phyloP scores from a whole-genome alignment of 2,329 filamentous ascomycete genomes.

The Amauroascus verrucosus region DNA sequence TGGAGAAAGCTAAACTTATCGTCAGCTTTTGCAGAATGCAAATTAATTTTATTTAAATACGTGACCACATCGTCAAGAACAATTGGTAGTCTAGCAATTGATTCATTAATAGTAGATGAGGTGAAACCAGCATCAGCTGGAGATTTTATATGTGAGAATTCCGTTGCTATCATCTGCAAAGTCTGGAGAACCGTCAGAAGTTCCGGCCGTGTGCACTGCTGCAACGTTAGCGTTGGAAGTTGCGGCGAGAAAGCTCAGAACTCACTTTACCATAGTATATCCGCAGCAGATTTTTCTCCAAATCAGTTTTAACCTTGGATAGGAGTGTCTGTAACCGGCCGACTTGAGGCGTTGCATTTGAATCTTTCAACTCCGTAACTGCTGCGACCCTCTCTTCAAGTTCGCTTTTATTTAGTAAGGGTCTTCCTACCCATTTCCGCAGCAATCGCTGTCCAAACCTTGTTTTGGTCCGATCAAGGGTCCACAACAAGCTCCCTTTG shows the following conservation, averaged over 20 bases:
- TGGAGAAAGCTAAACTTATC: slow-evolving; percentile 94
- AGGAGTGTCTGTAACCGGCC: slow-evolving; percentile 67
- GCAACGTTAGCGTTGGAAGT: slow-evolving; percentile 5
- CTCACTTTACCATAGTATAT: slow-evolving; percentile 84
- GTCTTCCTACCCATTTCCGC: slow-evolving; percentile 89
- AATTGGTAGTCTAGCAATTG: slow-evolving; percentile 63
- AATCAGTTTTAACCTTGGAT: slow-evolving; percentile 61
- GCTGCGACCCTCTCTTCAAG: slow-evolving; percentile 73
- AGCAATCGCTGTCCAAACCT: slow-evolving; percentile 79
- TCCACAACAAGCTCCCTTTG: slow-evolving; percentile 90
- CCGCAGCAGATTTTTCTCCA: slow-evolving; percentile 85
- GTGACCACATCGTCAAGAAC: slow-evolving; percentile 63
- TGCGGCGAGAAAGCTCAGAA: background rate
- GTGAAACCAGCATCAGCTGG: slow-evolving; percentile 60
- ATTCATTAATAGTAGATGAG: slow-evolving; percentile 58
- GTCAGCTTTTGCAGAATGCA: slow-evolving; percentile 68
- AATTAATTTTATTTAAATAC: slow-evolving; percentile 77
- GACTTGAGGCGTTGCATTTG: slow-evolving; percentile 54
- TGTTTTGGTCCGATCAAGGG: slow-evolving; percentile 82
- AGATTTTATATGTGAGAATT: slow-evolving; percentile 59
- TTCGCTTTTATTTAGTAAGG: slow-evolving; percentile 62
- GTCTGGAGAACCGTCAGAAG: slow-evolving; percentile 76
- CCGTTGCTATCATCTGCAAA: slow-evolving; percentile 66
- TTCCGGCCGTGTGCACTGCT: slow-evolving; percentile 69
- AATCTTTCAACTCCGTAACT: slow-evolving; percentile 72